Percentiles rank a stretch among this genome's conserved stretches.
Evolutionary conservation across 164 flowering plant species (phyloP).

Genomic region (grape (Vitis vinifera)): ASM3070453v1 NC_081818.1:1638501-1639000

Average conservation of each 20-base stretch:
- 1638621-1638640: not conserved
- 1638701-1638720: not conserved
- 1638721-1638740: constrained; percentile 41
- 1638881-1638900: constrained; percentile 41
- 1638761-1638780: constrained; percentile 56
- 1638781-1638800: constrained; percentile 45
- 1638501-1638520: not conserved
- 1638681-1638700: not conserved
- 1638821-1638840: constrained; percentile 32
- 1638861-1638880: constrained; percentile 38
- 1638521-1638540: not conserved
- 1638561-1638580: not conserved
- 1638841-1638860: constrained; percentile 44
- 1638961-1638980: too few species aligned
- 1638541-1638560: not conserved
- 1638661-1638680: not conserved
- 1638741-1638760: constrained; percentile 35
- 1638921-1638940: not conserved
- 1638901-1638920: constrained; percentile 15
- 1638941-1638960: not conserved
- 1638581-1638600: not conserved
- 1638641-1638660: not conserved
- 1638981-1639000: too few species aligned
- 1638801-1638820: constrained; percentile 58
- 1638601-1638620: not conserved